These are phyloP conservation scores for Hyaloscypha bicolor DNA, from an alignment of 495 filamentous ascomycete genomes.

Conservation along the genomic window DNA sequence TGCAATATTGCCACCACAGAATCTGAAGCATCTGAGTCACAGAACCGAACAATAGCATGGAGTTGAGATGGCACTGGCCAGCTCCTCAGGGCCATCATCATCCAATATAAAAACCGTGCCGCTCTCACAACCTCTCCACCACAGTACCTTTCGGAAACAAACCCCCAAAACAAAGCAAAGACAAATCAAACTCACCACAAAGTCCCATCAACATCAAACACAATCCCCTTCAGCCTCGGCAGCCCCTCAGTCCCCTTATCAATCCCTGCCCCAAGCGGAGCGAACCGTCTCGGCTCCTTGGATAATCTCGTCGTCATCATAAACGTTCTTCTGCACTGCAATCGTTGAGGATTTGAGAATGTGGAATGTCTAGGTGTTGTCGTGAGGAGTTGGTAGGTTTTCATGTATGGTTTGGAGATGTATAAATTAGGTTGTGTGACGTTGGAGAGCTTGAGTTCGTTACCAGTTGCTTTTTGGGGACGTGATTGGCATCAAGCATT, in stretches of 20 bases:
- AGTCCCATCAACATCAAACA: conserved; percentile 96
- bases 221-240: conserved; percentile 73
- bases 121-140: not conserved
- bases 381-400: not conserved
- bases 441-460: not conserved
- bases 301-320: conserved; percentile 23
- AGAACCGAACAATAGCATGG: too few species aligned
- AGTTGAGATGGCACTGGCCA: too few species aligned
- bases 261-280: conserved; percentile 44
- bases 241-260: conserved; percentile 34
- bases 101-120: not conserved
- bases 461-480: not conserved
- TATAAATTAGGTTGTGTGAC: not conserved
- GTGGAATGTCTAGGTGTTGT: not conserved
- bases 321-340: conserved; percentile 9
- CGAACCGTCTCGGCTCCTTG: conserved; percentile 42
- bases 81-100: too few species aligned
- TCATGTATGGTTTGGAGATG: conserved; percentile 1
- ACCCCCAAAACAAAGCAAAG: not conserved
- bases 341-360: not conserved
- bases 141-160: not conserved
- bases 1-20: too few species aligned
- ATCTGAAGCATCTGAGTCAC: too few species aligned
- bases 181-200: conserved; percentile 62
- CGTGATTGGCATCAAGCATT: not conserved